Percentiles rank a stretch among this genome's conserved stretches.
Evolutionary conservation across 768 basidiomycete species (phyloP).

Genomic region (Phaffia australis): DNA sequence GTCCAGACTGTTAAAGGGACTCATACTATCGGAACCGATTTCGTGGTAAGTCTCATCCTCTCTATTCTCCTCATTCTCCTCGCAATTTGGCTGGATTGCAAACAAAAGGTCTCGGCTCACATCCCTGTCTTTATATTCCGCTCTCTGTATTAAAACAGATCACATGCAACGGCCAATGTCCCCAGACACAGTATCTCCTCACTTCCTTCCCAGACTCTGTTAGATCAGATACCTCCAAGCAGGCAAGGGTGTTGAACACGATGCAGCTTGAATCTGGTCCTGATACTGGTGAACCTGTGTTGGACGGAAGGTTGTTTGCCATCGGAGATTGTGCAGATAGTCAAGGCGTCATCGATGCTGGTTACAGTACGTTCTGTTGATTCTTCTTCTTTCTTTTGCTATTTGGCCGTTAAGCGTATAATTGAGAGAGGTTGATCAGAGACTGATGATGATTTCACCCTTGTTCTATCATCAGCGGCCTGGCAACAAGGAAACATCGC

Average conservation of each 20-base stretch:
- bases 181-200: conserved; percentile 31
- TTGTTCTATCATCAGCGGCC: conserved; percentile 25
- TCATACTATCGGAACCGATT: conserved; percentile 11
- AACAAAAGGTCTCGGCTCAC: too few species aligned
- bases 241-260: conserved; percentile 33
- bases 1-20: conserved; percentile 11
- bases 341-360: conserved; percentile 36
- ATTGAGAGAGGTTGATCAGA: too few species aligned
- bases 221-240: conserved; percentile 27
- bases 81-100: too few species aligned
- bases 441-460: background rate
- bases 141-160: conserved; percentile 25
- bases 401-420: too few species aligned
- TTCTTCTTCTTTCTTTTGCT: background rate
- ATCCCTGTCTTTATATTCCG: background rate
- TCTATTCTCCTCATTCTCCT: background rate
- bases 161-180: conserved; percentile 37
- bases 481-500: conserved; percentile 37
- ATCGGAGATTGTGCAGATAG: conserved; percentile 38
- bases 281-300: background rate
- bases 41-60: conserved; percentile 11
- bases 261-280: conserved; percentile 31
- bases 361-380: conserved; percentile 30
- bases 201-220: conserved; percentile 29
- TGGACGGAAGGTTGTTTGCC: conserved; percentile 33